Base-by-base conservation (phyloP, 2,329 filamentous ascomycete genomes). In the Epichloe brachyelytri region DNA sequence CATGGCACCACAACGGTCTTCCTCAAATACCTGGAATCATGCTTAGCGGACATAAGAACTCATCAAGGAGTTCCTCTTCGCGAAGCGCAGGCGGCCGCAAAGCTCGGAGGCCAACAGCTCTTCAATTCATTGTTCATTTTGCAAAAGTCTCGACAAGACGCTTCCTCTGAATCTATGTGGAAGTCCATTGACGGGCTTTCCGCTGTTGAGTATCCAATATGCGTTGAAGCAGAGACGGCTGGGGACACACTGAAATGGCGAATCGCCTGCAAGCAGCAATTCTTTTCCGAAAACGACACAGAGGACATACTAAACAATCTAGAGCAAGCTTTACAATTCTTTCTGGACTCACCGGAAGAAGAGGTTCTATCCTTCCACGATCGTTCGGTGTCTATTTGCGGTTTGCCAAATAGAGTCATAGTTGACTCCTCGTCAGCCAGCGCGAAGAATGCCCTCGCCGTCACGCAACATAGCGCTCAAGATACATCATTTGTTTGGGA, bases 61-160 rank as follows among this genome's bases (percentile, higher is more conserved):
- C 80, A 84, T 61, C 87, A 95, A 62, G 80, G 87, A 54, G 88
- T 85, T 49, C 85, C 90, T 0, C 73, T 96, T 1, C 78, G 88
- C 6, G 82, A 82, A 53, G 82, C 83, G 1, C 79, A 85, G 56
- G 70, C 70, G 1, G 54, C 59, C 1, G 59, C 60, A 8, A 60
- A 57, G 4, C 65, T 71, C 3, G 60, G 71, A 5, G 64, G 67
- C 0, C 53, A 58, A 3, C 60, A 60, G 0, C 59, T 79, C 2
- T 81, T 82, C 61, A 78, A 81, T 41, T 75, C 75, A 0, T 60
- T 82, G 0, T 81, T 81, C 54, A 70, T 81, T 22, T 58, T 79
- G 3, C 78, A 81, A 63, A 75, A 60, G 55, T 57, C 53, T 4
- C 56, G 62, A 0, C 52, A 54, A 0, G 48, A 26, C 0, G 46